phyloP scores from a whole-genome alignment of 768 basidiomycete genomes.

The Gelatoporia subvermispora region DNA sequence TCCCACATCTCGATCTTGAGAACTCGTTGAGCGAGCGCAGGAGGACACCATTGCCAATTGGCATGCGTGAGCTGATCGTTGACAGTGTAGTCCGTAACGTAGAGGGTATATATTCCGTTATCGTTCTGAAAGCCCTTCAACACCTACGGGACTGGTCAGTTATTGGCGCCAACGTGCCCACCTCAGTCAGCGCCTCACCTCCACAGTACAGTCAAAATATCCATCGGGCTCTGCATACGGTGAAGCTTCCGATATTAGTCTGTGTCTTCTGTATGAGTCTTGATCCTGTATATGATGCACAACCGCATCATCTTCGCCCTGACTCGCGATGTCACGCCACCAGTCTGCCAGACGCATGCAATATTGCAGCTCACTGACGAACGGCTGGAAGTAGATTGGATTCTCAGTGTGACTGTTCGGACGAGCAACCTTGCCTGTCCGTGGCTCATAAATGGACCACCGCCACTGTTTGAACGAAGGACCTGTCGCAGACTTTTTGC shows the following conservation, averaged over 20 bases:
- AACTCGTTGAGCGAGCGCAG: conserved; percentile 37
- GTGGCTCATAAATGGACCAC: conserved; percentile 52
- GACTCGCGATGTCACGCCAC: conserved; percentile 16
- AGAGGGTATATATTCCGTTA: conserved; percentile 40
- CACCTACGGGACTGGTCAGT: conserved; percentile 33
- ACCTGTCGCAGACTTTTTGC: conserved; percentile 32
- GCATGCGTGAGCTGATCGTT: conserved; percentile 31
- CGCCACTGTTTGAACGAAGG: conserved; percentile 40
- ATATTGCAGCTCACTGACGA: conserved; percentile 14
- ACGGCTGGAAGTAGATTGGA: conserved; percentile 9
- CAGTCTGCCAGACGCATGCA: conserved; percentile 22
- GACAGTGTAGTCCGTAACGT: conserved; percentile 63
- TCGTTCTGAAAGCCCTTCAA: conserved; percentile 37
- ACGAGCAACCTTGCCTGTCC: conserved; percentile 32
- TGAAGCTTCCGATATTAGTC: conserved; percentile 19
- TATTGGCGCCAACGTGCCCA: neutral
- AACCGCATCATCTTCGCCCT: neutral
- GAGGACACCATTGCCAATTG: conserved; percentile 44
- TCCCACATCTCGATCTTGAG: conserved; percentile 63
- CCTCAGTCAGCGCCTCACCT: conserved; percentile 34
- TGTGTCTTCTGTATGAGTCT: conserved; percentile 8
- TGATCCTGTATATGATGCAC: conserved; percentile 5
- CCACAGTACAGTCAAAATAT: conserved; percentile 29
- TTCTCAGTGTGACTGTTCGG: neutral
- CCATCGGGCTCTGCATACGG: conserved; percentile 11